Conservation (phyloP, 768 basidiomycete genomes). For the Clitopilus passeckerianus region DNA sequence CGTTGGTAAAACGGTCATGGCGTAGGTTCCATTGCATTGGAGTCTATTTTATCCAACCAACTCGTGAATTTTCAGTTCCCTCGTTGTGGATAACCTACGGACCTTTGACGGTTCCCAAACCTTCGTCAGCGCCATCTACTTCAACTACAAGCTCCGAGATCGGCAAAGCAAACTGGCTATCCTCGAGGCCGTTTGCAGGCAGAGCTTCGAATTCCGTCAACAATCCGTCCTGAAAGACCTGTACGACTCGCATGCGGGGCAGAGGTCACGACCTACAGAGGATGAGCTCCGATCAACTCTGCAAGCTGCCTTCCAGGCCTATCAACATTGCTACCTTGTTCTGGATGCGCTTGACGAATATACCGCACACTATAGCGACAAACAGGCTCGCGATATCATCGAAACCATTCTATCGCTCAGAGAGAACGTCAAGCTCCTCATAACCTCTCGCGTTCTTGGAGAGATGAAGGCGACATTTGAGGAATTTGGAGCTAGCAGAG, state of each 20-base stretch:
- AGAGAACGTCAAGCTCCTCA: background rate
- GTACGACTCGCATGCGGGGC: background rate
- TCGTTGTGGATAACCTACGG: no score
- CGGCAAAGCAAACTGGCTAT: background rate
- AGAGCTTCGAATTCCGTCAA: background rate
- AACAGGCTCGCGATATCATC: background rate
- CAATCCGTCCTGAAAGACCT: background rate
- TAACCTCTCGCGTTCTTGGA: background rate
- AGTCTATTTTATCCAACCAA: no score
- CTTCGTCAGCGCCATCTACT: no score
- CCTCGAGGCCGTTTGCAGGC: background rate
- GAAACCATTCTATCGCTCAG: background rate
- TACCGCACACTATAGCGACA: background rate
- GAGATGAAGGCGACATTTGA: background rate
- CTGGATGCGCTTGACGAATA: background rate
- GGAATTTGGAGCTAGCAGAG: background rate
- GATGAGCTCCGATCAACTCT: background rate
- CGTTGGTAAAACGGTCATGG: no score
- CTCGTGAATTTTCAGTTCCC: no score
- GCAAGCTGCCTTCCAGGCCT: background rate
- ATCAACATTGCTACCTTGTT: background rate
- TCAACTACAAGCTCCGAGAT: background rate
- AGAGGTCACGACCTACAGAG: background rate
- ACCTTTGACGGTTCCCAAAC: no score
- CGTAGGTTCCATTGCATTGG: no score